A percentile compares a stretch with the other conserved stretches of the same genome.
phyloP scores from a whole-genome alignment of 495 filamentous ascomycete species.

The Lasiosphaeria hispida region DNA sequence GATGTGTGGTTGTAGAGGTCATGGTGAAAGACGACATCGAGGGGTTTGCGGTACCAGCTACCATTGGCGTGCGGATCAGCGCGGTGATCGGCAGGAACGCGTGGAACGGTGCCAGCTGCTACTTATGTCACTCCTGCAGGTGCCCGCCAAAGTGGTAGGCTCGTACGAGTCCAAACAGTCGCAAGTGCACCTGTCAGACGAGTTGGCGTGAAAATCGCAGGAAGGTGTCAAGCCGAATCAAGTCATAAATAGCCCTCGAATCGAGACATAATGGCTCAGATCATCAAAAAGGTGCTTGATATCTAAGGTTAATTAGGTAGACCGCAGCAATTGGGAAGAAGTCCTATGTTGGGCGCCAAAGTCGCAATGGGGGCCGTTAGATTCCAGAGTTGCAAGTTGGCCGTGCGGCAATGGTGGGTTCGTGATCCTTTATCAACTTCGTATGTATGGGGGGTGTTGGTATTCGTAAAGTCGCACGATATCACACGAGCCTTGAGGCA shows the following conservation, averaged over 20 bases:
- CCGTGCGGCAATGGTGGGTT: too few relatives aligned
- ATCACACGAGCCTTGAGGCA: too few relatives aligned
- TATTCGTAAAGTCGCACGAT: too few relatives aligned
- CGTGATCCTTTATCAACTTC: too few relatives aligned
- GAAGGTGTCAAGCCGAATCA: not conserved
- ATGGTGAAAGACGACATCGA: slow-evolving; percentile 17
- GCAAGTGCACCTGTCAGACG: slow-evolving; percentile 1
- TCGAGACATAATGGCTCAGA: slow-evolving; percentile 1
- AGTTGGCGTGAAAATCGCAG: not conserved
- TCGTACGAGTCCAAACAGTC: not conserved
- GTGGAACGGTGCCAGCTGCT: slow-evolving; percentile 10
- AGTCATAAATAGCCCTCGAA: not conserved
- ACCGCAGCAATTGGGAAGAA: too few relatives aligned
- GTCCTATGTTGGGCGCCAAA: too few relatives aligned
- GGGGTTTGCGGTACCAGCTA: slow-evolving; percentile 2
- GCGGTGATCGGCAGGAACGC: slow-evolving; percentile 32
- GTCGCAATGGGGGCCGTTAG: too few relatives aligned
- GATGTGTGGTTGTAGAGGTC: slow-evolving; percentile 16
- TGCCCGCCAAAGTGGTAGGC: slow-evolving; percentile 16
- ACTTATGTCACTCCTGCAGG: slow-evolving; percentile 13
- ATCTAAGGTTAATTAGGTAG: too few relatives aligned
- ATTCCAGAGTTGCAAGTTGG: too few relatives aligned
- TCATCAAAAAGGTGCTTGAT: too few relatives aligned
- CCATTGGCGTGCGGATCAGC: slow-evolving; percentile 23
- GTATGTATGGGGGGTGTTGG: too few relatives aligned